Percentiles rank a stretch among this genome's conserved stretches.
Evolutionary conservation across 345 rosid species (phyloP).

Genomic region (Turnera subulata): DNA sequence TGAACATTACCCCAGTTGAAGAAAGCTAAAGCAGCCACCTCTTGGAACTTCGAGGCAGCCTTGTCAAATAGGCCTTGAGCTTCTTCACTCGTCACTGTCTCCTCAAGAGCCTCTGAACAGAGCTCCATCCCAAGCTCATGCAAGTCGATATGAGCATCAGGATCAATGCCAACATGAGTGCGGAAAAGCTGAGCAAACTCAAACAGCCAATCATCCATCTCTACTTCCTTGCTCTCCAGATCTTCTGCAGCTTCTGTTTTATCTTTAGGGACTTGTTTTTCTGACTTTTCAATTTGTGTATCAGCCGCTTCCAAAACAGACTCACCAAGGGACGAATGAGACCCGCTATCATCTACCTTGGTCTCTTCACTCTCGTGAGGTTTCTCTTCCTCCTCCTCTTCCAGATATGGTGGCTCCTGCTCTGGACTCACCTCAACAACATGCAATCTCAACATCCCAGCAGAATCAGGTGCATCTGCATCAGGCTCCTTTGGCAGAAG

Average conservation of each 20-base stretch:
- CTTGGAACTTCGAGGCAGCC: conserved; percentile 94
- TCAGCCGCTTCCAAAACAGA: conserved; percentile 42
- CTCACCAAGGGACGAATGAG: conserved; percentile 49
- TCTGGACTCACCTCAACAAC: conserved; percentile 87
- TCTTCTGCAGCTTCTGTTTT: conserved; percentile 54
- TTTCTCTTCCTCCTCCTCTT: conserved; percentile 79
- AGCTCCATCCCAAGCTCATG: conserved; percentile 99
- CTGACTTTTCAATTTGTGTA: conserved; percentile 47
- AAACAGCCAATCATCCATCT: conserved; percentile 98
- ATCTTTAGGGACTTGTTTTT: conserved; percentile 48
- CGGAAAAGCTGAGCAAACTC: conserved; percentile 97
- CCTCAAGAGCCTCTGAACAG: conserved; percentile 96
- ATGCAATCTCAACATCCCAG: conserved; percentile 81
- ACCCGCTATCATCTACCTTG: conserved; percentile 53
- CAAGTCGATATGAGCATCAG: conserved; percentile 91
- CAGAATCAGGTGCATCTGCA: conserved; percentile 39
- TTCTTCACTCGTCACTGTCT: conserved; percentile 84
- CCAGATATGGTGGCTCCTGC: conserved; percentile 74
- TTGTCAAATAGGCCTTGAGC: conserved; percentile 86
- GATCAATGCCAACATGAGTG: conserved; percentile 83
- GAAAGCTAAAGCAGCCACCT: conserved; percentile 93
- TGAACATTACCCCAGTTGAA: conserved; percentile 99
- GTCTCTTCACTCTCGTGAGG: conserved; percentile 47
- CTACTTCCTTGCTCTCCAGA: conserved; percentile 72
- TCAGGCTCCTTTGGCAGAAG: conserved; percentile 54